phyloP scores from a whole-genome alignment of 2,329 filamentous ascomycete species.

The Penicillium crustosum region DNA sequence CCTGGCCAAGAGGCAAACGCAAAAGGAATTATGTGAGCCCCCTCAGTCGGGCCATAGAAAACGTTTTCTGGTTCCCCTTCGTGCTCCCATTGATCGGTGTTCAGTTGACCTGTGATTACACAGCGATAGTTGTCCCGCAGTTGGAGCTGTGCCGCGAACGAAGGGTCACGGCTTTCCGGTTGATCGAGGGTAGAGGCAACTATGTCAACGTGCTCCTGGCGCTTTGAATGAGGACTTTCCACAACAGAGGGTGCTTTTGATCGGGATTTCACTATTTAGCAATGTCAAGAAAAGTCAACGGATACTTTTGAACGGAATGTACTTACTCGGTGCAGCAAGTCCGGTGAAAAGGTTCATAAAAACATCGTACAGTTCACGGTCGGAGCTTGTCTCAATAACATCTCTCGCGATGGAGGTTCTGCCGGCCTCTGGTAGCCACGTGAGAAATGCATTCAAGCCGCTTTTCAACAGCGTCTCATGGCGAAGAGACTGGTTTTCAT shows the following conservation, averaged over 20 bases:
- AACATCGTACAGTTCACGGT: neutral
- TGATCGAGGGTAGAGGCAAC: neutral
- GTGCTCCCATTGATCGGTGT: neutral
- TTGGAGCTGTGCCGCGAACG: neutral
- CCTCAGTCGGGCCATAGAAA: neutral
- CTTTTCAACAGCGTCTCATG: neutral
- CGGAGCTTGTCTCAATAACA: neutral
- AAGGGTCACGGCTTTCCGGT: neutral
- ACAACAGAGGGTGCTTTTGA: neutral
- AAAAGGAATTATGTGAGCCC: neutral
- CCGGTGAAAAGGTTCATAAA: neutral
- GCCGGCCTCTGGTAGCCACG: neutral
- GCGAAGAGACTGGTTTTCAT: neutral
- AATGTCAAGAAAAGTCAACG: neutral
- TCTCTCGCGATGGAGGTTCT: constrained; percentile 2
- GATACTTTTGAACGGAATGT: neutral
- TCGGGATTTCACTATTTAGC: neutral
- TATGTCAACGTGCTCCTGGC: neutral
- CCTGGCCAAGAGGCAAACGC: neutral
- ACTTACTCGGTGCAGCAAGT: neutral
- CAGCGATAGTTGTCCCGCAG: neutral
- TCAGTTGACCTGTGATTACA: neutral
- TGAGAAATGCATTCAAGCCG: neutral
- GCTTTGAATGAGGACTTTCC: neutral
- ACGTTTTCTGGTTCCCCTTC: neutral